A percentile compares a stretch with the other conserved stretches of the same genome.
Evolutionary conservation across 2,329 filamentous ascomycete genomes (phyloP).

Genomic region (Paracoccidioides lutzii): DNA sequence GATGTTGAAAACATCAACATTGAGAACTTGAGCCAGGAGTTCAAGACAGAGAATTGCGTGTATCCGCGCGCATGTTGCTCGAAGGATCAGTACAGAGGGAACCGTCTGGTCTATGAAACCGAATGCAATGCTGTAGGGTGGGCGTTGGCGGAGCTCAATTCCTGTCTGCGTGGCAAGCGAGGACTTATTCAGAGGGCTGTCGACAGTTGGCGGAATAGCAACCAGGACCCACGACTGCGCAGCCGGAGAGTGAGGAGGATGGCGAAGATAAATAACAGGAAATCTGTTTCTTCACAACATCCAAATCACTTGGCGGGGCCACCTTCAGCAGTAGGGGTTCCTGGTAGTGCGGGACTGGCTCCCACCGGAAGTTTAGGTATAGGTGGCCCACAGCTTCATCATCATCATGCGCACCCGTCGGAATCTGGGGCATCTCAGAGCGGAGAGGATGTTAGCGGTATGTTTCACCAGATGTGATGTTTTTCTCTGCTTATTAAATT

Average conservation of each 20-base stretch:
- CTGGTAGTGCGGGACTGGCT: constrained; percentile 30
- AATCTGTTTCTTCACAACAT: constrained; percentile 52
- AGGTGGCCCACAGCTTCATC: constrained; percentile 55
- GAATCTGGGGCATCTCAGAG: constrained; percentile 44
- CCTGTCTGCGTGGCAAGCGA: constrained; percentile 79
- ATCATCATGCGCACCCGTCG: constrained; percentile 60
- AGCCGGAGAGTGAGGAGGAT: constrained; percentile 86
- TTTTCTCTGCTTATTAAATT: constrained; percentile 8
- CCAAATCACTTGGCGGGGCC: constrained; percentile 55
- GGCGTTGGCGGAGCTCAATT: constrained; percentile 88
- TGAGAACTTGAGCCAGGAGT: constrained; percentile 69
- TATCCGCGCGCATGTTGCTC: constrained; percentile 89
- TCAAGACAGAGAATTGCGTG: constrained; percentile 97
- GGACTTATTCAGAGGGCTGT: constrained; percentile 94
- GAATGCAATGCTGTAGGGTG: constrained; percentile 99
- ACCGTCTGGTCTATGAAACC: constrained; percentile 89
- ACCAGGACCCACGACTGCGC: constrained; percentile 81
- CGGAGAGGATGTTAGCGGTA: constrained; percentile 83
- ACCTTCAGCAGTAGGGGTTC: constrained; percentile 45
- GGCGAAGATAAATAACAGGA: constrained; percentile 89
- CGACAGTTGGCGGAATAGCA: constrained; percentile 98
- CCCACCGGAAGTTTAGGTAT: constrained; percentile 51
- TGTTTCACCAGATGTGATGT: constrained; percentile 86
- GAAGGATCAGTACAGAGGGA: constrained; percentile 94
- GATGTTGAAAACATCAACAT: constrained; percentile 95